A percentile compares a stretch with the other conserved stretches of the same genome.
These are phyloP conservation scores for Alternaria sp. DNA, from an alignment of 2,329 filamentous ascomycete species.

Conservation along the genomic window DNA sequence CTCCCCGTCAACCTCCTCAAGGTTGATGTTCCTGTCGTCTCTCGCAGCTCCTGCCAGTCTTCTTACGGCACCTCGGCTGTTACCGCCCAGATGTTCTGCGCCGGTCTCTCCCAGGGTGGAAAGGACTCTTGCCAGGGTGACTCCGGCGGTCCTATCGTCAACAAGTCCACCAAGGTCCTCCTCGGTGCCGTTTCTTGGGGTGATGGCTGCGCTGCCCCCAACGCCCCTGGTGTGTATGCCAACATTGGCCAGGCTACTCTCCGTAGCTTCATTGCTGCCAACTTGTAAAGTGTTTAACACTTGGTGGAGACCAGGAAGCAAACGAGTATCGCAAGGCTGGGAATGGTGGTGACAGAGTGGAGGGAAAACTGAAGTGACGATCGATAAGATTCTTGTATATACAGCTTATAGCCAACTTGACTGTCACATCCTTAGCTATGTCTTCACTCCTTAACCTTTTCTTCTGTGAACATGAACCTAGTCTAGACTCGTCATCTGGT, in stretches of 20 bases:
- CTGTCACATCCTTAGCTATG: neutral
- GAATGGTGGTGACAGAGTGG: neutral
- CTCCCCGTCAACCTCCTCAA: conserved; percentile 28
- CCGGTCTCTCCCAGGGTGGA: conserved; percentile 29
- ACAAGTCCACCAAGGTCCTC: conserved; percentile 11
- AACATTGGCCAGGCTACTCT: conserved; percentile 11
- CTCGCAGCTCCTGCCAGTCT: conserved; percentile 29
- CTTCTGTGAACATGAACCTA: neutral
- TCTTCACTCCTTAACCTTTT: neutral
- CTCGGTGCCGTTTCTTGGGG: conserved; percentile 14
- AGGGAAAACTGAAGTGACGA: neutral
- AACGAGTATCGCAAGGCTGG: neutral
- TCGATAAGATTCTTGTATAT: neutral
- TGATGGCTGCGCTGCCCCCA: conserved; percentile 28
- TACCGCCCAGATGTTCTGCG: conserved; percentile 38
- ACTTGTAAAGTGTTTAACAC: neutral
- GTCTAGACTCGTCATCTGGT: neutral
- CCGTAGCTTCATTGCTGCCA: neutral
- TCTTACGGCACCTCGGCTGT: conserved; percentile 23
- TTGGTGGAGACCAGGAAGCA: neutral
- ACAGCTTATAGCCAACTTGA: neutral
- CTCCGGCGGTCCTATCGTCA: conserved; percentile 35
- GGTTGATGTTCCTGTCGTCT: conserved; percentile 36
- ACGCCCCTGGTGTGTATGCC: conserved; percentile 35
- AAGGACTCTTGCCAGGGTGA: conserved; percentile 45